Evolutionary conservation across 2,329 filamentous ascomycete genomes (phyloP).

Genomic region (Paraconiothyrium sp.): DNA sequence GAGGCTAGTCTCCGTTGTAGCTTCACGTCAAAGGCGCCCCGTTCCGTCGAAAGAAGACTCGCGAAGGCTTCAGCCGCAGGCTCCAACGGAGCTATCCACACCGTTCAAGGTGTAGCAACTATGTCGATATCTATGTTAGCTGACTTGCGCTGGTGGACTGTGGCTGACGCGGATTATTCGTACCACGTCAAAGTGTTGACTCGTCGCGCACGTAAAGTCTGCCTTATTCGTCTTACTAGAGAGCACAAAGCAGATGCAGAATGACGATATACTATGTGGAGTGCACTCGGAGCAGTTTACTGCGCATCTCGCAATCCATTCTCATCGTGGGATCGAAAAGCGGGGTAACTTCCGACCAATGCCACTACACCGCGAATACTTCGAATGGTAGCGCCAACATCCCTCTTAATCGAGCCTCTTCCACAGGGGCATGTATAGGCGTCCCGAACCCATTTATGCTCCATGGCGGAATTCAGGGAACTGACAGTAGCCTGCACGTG

Average conservation of each 20-base stretch:
- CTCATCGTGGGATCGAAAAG: slow-evolving; percentile 1
- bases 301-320: slow-evolving; percentile 7
- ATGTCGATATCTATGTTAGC: neutral
- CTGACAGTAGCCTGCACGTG: slow-evolving; percentile 57
- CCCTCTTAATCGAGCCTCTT: neutral
- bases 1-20: slow-evolving; percentile 1
- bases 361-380: neutral
- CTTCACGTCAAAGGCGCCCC: neutral
- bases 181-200: neutral
- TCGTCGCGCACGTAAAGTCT: neutral
- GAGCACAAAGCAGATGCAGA: neutral
- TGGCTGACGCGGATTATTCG: neutral
- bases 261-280: neutral
- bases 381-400: neutral
- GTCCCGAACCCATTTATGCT: neutral
- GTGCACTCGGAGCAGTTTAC: neutral
- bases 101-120: neutral
- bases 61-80: neutral
- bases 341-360: slow-evolving; percentile 13
- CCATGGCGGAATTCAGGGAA: slow-evolving; percentile 18
- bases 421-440: neutral
- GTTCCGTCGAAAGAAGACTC: neutral
- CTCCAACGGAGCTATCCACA: neutral
- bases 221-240: neutral
- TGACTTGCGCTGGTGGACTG: neutral